These are phyloP conservation scores for Dendrobium nobile DNA, from an alignment of 106 monocot genomes.

Conservation along the genomic window DNA sequence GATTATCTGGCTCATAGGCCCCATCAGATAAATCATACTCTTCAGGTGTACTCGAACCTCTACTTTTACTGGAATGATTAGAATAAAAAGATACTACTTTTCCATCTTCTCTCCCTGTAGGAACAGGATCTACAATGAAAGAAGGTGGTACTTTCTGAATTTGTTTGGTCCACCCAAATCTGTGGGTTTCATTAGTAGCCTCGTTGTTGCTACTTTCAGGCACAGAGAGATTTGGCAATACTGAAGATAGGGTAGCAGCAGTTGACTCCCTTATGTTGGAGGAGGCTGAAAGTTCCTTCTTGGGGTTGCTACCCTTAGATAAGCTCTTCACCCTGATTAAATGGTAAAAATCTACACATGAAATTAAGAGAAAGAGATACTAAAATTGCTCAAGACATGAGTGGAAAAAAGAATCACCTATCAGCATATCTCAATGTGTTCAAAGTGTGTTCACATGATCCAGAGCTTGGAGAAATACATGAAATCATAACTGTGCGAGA, in stretches of 20 bases:
- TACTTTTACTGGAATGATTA: conserved; percentile 36
- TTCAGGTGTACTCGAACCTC: conserved; percentile 20
- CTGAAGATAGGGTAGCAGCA: conserved; percentile 40
- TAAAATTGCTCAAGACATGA: background rate
- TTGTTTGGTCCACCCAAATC: conserved; percentile 68
- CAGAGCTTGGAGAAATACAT: conserved; percentile 90
- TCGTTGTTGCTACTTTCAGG: conserved; percentile 22
- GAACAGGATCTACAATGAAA: conserved; percentile 22
- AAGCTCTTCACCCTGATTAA: conserved; percentile 84
- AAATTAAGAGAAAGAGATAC: background rate
- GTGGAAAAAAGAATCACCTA: conserved; percentile 38
- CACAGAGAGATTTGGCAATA: conserved; percentile 25
- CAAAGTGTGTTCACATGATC: conserved; percentile 95
- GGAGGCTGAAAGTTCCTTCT: conserved; percentile 49
- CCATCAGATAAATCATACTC: conserved; percentile 29
- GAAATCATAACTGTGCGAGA: conserved; percentile 98
- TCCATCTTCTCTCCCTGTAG: conserved; percentile 30
- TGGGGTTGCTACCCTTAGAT: conserved; percentile 76
- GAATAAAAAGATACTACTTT: conserved; percentile 15
- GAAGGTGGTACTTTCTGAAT: conserved; percentile 32
- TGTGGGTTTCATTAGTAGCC: conserved; percentile 29
- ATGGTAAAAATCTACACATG: background rate
- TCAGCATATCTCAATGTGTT: conserved; percentile 97
- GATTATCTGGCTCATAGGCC: conserved; percentile 21
- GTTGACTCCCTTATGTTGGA: conserved; percentile 56